Evolutionary conservation across 768 basidiomycete genomes (phyloP), one percentile per base, ranked within the genome.

Genomic region (Tulasnella sp.): DNA sequence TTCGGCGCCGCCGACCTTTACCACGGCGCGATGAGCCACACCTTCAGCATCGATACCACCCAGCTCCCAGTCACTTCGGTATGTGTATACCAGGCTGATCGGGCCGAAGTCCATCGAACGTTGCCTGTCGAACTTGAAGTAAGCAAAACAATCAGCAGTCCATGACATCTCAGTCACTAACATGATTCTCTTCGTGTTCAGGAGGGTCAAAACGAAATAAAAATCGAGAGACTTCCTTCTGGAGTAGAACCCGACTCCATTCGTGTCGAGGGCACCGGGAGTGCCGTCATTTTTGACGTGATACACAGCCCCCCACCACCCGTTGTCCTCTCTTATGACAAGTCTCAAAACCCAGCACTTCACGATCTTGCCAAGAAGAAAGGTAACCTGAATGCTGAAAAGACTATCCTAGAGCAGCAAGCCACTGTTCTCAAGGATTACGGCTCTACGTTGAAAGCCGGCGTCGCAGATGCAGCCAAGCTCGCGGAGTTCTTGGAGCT

Each of bases 401-500:
- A 72, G 49, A 42, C 14, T 2, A 71, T 58, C 25, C 4, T 49
- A 3, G 42, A 72, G 3, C 25, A 72, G 15, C 76, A 77, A 29
- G 70, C 40, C 17, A 22, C 58, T 11, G 64, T 72, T 17, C 70
- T 77, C 14, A 45, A n/a, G 17, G 34, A 40, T 37, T 77, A 77
- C 45, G n/a, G 71, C 14, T 52, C 15, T 1, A 72, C 70, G 3
- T 12, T 90, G 71, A 78, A 71, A 25, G 85, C 84, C 25, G 86
- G 87, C 76, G 77, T 76, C 31, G 77, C 74, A 17, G 71, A 79
- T 14, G 49, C 42, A 15, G 36, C 31, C 15, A 67, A 76, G 64
- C 73, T 88, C 79, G 80, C 79, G 6, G 74, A 73, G 3, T 88
- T 89, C 79, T 80, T 89, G 71, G 82, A 83, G 22, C 81, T 79